These are phyloP conservation scores for Aspergillus sparsus DNA, from an alignment of 495 filamentous ascomycete species.

Conservation along the genomic window DNA sequence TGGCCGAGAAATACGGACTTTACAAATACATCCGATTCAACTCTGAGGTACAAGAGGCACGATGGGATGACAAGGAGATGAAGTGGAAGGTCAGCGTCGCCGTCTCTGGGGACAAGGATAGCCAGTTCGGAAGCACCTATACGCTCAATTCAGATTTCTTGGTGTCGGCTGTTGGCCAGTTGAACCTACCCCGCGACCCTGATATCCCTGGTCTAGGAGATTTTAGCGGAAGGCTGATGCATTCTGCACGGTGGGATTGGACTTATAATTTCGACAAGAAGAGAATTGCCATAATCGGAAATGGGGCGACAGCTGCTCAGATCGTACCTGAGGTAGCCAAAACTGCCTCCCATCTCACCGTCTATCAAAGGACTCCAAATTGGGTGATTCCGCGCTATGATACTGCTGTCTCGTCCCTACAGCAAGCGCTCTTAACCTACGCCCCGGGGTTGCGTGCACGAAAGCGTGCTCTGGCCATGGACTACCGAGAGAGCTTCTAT, in stretches of 20 bases:
- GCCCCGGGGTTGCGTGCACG: conserved; percentile 48
- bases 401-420: conserved; percentile 37
- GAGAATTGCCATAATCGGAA: conserved; percentile 55
- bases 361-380: conserved; percentile 69
- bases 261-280: conserved; percentile 51
- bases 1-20: conserved; percentile 61
- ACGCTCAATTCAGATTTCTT: conserved; percentile 57
- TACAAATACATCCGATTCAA: conserved; percentile 60
- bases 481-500: conserved; percentile 48
- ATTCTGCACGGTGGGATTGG: conserved; percentile 57
- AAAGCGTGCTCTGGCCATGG: conserved; percentile 50
- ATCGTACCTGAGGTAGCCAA: conserved; percentile 66
- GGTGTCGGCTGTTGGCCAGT: conserved; percentile 63
- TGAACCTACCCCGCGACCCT: conserved; percentile 61
- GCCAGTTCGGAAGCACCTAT: conserved; percentile 45
- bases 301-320: conserved; percentile 68
- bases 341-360: conserved; percentile 54
- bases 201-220: conserved; percentile 59
- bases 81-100: conserved; percentile 56
- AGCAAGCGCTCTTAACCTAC: conserved; percentile 41
- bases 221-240: conserved; percentile 55
- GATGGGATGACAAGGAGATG: conserved; percentile 56
- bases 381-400: conserved; percentile 60
- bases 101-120: conserved; percentile 48
- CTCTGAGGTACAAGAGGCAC: conserved; percentile 49